These are phyloP conservation scores for Pleurotus salmoneostramineus DNA, from an alignment of 768 basidiomycete genomes.

Conservation along the genomic window DNA sequence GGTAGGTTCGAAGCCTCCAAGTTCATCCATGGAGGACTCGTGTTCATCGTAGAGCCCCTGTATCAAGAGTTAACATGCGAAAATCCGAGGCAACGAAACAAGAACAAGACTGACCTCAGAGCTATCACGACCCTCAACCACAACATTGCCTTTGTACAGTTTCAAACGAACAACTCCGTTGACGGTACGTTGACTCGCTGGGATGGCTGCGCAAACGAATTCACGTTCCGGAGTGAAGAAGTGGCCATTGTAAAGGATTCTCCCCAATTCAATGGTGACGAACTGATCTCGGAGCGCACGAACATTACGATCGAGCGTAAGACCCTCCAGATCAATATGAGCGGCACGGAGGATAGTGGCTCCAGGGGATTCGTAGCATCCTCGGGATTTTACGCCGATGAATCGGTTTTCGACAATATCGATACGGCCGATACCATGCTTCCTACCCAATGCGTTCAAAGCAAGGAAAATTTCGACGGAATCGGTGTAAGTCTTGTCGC, in stretches of 20 bases:
- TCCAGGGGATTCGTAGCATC: slow-evolving; percentile 98
- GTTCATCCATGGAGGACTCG: slow-evolving; percentile 97
- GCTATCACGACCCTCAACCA: slow-evolving; percentile 89
- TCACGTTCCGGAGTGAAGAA: slow-evolving; percentile 99
- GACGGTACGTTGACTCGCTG: slow-evolving; percentile 93
- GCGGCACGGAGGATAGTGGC: slow-evolving; percentile 95
- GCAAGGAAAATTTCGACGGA: slow-evolving; percentile 89
- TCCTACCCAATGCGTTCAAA: slow-evolving; percentile 88
- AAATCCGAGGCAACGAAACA: slow-evolving; percentile 4
- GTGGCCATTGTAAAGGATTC: slow-evolving; percentile 97
- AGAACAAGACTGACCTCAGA: slow-evolving; percentile 52
- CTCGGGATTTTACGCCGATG: slow-evolving; percentile 98
- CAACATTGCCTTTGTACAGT: slow-evolving; percentile 94
- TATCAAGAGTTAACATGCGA: neutral
- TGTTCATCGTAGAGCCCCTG: slow-evolving; percentile 94
- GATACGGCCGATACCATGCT: slow-evolving; percentile 94
- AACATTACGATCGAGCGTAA: slow-evolving; percentile 97
- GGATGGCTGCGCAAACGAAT: slow-evolving; percentile 87
- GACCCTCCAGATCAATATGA: slow-evolving; percentile 94
- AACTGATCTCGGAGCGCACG: slow-evolving; percentile 94
- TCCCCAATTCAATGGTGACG: slow-evolving; percentile 83
- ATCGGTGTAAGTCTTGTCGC: slow-evolving; percentile 73
- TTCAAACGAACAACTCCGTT: slow-evolving; percentile 90
- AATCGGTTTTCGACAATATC: slow-evolving; percentile 99
- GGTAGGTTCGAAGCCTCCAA: slow-evolving; percentile 96